Base-by-base conservation (phyloP, 192 early-diverging fungal species). In the Polychytrium aggregatum region DNA sequence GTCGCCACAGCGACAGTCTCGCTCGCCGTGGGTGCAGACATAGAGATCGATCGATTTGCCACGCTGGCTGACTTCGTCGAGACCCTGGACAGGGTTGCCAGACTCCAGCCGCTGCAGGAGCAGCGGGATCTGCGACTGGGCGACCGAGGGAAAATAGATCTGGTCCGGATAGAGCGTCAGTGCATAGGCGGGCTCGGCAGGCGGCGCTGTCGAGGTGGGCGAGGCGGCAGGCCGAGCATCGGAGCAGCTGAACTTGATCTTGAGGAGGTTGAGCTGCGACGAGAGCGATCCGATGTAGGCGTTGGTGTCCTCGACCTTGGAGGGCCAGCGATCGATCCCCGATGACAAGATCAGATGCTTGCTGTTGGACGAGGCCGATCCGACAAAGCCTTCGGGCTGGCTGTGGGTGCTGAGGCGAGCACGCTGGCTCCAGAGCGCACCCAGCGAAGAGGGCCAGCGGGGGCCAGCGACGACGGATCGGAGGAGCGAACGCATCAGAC, bases 1-100 rank as follows among this genome's bases (percentile, higher is more conserved):
- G 4, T 70, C 68, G 5, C 66, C 72, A 25, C 72, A 74, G 10
- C 65, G 64, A 29, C 65, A 67, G 51, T 74, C 72, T 1, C 68
- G 51, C 7, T 56, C 46, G 45, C 68, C 68, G 40, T 74, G 72
- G 6, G 55, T 50, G 41, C 72, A 74, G 36, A 68, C 65, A 2
- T 53, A 31, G 11, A 60, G 49, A 3, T 22, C 20, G 18, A 34
- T 39, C 26, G 30, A 36, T 7, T 18, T 6, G 34, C n/a, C 43
- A 4, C 16, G 5, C 33, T 46, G n/a, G n/a, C 13, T 14, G 13
- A 35, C n/a, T 16, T 20, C 25, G 2, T 18, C 4, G 20, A 26
- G 13, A 1, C 10, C 7, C n/a, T 18, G 31, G n/a, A 17, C 45
- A 27, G 44, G 1, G 31, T 31, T 18, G 41, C 22, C 16, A n/a